Percentiles rank a stretch among this genome's conserved stretches.
Conservation (phyloP, 2,329 filamentous ascomycete species). For the Zymoseptoria tritici region DNA sequence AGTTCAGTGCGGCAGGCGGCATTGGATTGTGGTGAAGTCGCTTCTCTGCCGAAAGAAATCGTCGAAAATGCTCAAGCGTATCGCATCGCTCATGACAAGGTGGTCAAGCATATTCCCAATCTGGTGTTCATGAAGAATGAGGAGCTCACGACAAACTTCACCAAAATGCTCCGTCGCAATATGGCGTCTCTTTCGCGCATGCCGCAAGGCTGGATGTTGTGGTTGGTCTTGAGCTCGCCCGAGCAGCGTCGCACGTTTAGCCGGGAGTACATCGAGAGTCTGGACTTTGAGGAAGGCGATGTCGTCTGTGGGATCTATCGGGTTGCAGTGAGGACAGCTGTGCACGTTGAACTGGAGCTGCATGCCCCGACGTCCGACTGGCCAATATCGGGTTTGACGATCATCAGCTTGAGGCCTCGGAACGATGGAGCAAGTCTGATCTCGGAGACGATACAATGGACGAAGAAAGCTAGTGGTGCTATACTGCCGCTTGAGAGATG, state of each 20-base stretch:
- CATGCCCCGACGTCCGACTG: background rate
- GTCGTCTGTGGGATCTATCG: constrained; percentile 16
- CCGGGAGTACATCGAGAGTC: constrained; percentile 12
- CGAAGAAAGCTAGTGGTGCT: constrained; percentile 8
- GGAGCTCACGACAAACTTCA: constrained; percentile 14
- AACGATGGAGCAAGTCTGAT: constrained; percentile 13
- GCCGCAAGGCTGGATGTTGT: constrained; percentile 13
- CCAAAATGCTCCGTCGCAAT: constrained; percentile 13
- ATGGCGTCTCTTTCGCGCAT: constrained; percentile 12
- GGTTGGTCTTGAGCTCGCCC: constrained; percentile 6
- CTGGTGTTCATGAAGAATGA: constrained; percentile 8
- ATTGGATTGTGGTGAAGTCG: constrained; percentile 15
- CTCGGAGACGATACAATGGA: constrained; percentile 20
- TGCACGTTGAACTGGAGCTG: constrained; percentile 12
- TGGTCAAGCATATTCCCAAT: constrained; percentile 11
- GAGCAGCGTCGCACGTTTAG: constrained; percentile 12
- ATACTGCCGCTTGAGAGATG: constrained; percentile 15
- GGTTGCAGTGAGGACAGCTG: constrained; percentile 13
- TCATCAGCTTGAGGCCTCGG: constrained; percentile 13
- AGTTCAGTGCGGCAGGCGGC: constrained; percentile 11
- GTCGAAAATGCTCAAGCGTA: constrained; percentile 14
- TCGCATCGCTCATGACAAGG: constrained; percentile 15
- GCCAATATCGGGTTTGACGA: constrained; percentile 8
- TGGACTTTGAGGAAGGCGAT: constrained; percentile 16
- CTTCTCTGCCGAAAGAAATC: constrained; percentile 10